Evolutionary conservation across 1,139 yeast species (phyloP).

Genomic region (Pichia sp.): DNA sequence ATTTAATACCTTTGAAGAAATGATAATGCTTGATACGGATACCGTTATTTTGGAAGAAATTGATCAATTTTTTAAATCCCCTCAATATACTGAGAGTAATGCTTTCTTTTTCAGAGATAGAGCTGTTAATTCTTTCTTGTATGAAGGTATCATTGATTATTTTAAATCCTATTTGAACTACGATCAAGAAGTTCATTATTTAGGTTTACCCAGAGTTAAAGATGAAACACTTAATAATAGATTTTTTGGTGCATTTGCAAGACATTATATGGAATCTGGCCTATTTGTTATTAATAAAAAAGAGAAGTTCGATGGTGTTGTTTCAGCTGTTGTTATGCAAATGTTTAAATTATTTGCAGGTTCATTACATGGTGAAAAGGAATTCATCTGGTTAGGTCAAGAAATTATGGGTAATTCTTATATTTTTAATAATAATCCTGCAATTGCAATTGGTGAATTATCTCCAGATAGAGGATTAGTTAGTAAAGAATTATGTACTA

Average conservation of each 20-base stretch:
- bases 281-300: conserved; percentile 42
- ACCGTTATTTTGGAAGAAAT: conserved; percentile 42
- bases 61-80: conserved; percentile 31
- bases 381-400: conserved; percentile 57
- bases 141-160: conserved; percentile 44
- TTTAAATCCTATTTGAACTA: conserved; percentile 41
- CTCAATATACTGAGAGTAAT: conserved; percentile 30
- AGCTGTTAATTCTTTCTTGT: conserved; percentile 29
- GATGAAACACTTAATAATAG: conserved; percentile 25
- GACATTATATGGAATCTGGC: conserved; percentile 56
- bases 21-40: conserved; percentile 50
- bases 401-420: conserved; percentile 48
- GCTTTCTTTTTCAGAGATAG: conserved; percentile 41
- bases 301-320: conserved; percentile 40
- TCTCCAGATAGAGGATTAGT: conserved; percentile 28
- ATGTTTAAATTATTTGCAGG: conserved; percentile 29
- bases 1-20: conserved; percentile 46
- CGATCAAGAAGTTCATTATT: conserved; percentile 24
- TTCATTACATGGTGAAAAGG: conserved; percentile 52
- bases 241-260: conserved; percentile 40
- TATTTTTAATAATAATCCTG: conserved; percentile 42
- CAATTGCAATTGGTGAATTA: conserved; percentile 47
- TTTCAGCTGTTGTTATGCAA: conserved; percentile 39
- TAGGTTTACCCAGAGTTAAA: conserved; percentile 19
- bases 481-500: conserved; percentile 51